Evolutionary conservation across 768 basidiomycete species (phyloP).

Genomic region (Mycena venus): DNA sequence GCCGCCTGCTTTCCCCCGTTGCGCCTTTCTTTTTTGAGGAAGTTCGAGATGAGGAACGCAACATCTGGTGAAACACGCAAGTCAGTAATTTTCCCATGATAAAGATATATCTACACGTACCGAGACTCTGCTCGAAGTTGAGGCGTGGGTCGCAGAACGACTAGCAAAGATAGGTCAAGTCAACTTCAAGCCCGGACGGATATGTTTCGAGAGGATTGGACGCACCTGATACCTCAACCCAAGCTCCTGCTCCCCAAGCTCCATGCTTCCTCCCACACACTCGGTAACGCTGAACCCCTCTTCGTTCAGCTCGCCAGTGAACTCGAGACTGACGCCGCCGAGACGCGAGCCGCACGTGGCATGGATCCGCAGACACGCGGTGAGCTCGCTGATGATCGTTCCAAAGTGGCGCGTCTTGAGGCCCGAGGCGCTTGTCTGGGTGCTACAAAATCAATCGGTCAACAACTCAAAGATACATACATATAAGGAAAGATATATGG

Average conservation of each 20-base stretch:
- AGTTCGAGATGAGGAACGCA: conserved; percentile 87
- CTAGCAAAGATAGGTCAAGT: conserved; percentile 47
- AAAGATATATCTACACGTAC: conserved; percentile 56
- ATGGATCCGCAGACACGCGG: conserved; percentile 86
- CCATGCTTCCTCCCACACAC: conserved; percentile 97
- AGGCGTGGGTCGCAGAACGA: conserved; percentile 95
- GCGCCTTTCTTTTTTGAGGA: conserved; percentile 77
- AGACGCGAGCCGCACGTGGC: conserved; percentile 78
- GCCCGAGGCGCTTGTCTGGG: conserved; percentile 82
- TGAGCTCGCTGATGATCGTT: conserved; percentile 90
- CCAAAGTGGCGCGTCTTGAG: conserved; percentile 94
- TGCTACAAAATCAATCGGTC: conserved; percentile 60
- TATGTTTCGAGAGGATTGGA: not conserved
- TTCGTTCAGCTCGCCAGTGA: conserved; percentile 92
- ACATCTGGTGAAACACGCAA: conserved; percentile 64
- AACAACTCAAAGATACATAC: not conserved
- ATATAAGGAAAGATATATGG: too few relatives aligned
- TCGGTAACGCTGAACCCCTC: conserved; percentile 97
- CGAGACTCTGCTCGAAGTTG: conserved; percentile 95
- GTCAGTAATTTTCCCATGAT: conserved; percentile 6
- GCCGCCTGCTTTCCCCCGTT: conserved; percentile 41
- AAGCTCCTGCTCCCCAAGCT: conserved; percentile 88
- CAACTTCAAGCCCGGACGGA: too few relatives aligned
- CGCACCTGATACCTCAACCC: conserved; percentile 89
- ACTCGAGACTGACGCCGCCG: conserved; percentile 89